These are phyloP conservation scores for Aspergillus wentii DNA, from an alignment of 495 filamentous ascomycete species.

Conservation along the genomic window DNA sequence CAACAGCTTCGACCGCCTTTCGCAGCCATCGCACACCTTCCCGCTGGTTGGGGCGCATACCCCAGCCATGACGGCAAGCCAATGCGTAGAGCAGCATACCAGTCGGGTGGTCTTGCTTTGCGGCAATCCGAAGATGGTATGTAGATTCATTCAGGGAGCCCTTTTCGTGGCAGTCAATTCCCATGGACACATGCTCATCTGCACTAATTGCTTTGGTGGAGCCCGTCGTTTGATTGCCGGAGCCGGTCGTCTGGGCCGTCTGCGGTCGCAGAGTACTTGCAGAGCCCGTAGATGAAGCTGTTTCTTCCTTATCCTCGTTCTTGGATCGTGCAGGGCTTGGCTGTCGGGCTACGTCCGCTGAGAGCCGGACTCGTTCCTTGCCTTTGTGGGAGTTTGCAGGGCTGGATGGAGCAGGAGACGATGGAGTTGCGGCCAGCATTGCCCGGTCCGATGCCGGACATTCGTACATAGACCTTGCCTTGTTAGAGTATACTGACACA, in stretches of 20 bases:
- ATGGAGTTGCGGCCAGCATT: slow-evolving; percentile 11
- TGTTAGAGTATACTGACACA: slow-evolving; percentile 22
- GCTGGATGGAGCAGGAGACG: slow-evolving; percentile 12
- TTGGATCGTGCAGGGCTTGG: slow-evolving; percentile 7
- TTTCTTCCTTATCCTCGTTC: slow-evolving; percentile 39
- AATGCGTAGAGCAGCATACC: slow-evolving; percentile 95
- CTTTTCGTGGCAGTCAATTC: slow-evolving; percentile 80
- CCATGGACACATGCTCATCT: slow-evolving; percentile 84
- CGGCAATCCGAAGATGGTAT: slow-evolving; percentile 90
- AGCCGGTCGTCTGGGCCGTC: slow-evolving; percentile 34
- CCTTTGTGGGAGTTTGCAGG: no score
- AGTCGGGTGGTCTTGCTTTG: slow-evolving; percentile 76
- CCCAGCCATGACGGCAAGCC: slow-evolving; percentile 97
- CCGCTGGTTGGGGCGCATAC: slow-evolving; percentile 82
- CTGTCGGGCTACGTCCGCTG: slow-evolving; percentile 3
- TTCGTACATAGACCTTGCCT: slow-evolving; percentile 33
- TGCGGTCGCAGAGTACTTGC: slow-evolving; percentile 59
- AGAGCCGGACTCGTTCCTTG: slow-evolving; percentile 31
- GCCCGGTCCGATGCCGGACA: slow-evolving; percentile 16
- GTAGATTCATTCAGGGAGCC: slow-evolving; percentile 87
- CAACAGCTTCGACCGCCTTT: slow-evolving; percentile 81
- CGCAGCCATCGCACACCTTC: slow-evolving; percentile 90
- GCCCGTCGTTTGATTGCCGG: slow-evolving; percentile 12
- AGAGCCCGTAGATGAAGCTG: slow-evolving; percentile 58
- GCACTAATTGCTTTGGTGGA: slow-evolving; percentile 59